phyloP scores from a whole-genome alignment of 2,329 filamentous ascomycete species.

The Ilyonectria destructans region DNA sequence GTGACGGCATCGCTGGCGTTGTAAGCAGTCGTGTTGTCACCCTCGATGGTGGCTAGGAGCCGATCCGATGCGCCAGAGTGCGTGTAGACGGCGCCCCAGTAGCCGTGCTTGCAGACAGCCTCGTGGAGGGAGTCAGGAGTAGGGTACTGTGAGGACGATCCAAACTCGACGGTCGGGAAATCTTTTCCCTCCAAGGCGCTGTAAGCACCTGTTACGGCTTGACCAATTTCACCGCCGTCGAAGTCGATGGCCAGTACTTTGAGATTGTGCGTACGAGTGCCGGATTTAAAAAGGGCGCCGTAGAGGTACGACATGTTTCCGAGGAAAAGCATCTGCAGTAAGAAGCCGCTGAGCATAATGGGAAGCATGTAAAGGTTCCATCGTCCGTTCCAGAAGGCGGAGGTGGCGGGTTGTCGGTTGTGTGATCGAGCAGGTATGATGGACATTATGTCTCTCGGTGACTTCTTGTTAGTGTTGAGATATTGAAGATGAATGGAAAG shows the following conservation, averaged over 20 bases:
- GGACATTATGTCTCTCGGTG: no score
- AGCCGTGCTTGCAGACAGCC: slow-evolving; percentile 53
- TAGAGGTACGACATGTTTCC: slow-evolving; percentile 49
- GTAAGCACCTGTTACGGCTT: slow-evolving; percentile 50
- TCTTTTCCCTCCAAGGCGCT: slow-evolving; percentile 40
- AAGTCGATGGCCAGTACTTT: slow-evolving; percentile 47
- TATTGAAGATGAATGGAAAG: no score
- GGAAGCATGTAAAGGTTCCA: no score
- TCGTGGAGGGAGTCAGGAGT: slow-evolving; percentile 42
- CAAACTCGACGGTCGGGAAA: slow-evolving; percentile 52
- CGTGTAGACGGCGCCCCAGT: slow-evolving; percentile 56
- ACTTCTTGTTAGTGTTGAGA: no score
- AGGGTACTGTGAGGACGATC: slow-evolving; percentile 37
- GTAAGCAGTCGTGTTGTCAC: slow-evolving; percentile 41
- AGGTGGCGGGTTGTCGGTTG: no score
- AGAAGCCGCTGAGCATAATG: no score
- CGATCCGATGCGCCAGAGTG: slow-evolving; percentile 49
- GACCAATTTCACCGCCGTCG: slow-evolving; percentile 50
- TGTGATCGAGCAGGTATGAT: no score
- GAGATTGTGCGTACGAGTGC: slow-evolving; percentile 39
- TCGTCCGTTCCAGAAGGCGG: no score
- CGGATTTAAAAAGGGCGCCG: slow-evolving; percentile 49
- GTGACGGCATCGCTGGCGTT: slow-evolving; percentile 51
- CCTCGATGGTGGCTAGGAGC: slow-evolving; percentile 49
- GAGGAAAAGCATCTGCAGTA: slow-evolving; percentile 8